A percentile compares a stretch with the other conserved stretches of the same genome.
phyloP scores from a whole-genome alignment of 768 basidiomycete species.

The Mycena maculata region DNA sequence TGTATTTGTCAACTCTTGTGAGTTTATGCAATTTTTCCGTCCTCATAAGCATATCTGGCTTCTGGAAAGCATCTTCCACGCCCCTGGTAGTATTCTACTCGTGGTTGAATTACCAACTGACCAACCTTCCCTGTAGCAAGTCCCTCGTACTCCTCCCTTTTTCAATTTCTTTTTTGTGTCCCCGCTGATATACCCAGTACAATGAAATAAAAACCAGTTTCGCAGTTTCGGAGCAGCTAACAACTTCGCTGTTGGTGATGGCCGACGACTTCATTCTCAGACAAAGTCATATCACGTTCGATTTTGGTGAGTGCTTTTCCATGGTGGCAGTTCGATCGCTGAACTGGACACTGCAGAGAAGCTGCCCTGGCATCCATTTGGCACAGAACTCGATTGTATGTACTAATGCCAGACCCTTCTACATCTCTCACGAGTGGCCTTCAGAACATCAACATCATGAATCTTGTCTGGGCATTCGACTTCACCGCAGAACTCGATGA shows the following conservation, averaged over 20 bases:
- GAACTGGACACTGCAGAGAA: constrained; percentile 4
- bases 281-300: constrained; percentile 5
- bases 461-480: constrained; percentile 46
- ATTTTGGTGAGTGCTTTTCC: too few species aligned
- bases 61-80: constrained; percentile 25
- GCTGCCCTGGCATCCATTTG: constrained; percentile 21
- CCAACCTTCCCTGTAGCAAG: background rate
- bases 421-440: background rate
- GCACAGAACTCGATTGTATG: constrained; percentile 21
- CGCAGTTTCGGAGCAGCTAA: too few species aligned
- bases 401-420: too few species aligned
- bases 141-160: background rate
- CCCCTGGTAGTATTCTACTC: constrained; percentile 9
- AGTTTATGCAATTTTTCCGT: background rate
- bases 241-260: too few species aligned
- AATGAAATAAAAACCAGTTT: too few species aligned
- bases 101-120: background rate
- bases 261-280: constrained; percentile 10
- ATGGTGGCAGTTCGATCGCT: background rate
- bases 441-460: constrained; percentile 40
- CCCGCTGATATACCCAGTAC: too few species aligned
- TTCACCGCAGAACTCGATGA: constrained; percentile 30
- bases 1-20: constrained; percentile 27
- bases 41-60: background rate
- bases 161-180: too few species aligned